Evolutionary conservation across 495 filamentous ascomycete species (phyloP), one percentile per base, ranked within the genome.

Genomic region (Podospora pseudoanserina): DNA sequence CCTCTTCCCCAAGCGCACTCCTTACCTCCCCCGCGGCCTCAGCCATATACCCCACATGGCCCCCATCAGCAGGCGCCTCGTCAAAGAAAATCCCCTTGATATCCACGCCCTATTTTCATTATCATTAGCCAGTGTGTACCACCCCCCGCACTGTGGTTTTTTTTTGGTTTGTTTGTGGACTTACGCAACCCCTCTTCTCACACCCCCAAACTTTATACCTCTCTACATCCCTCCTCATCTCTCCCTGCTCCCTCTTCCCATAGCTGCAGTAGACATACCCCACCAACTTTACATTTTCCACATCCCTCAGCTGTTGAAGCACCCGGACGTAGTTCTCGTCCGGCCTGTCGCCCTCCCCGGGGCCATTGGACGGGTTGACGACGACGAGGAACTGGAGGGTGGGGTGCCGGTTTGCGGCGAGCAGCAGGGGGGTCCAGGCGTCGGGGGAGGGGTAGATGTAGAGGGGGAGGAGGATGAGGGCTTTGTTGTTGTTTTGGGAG

Each of bases 191-290:
- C 9, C 39, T 16, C 23, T 58, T 26, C 55, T 19, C n/a, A 4
- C 55, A 7, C 5, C 9, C 55, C 55, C 64, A 71, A 7, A 13
- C 56, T 18, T 44, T 44, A 59, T 73, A 73, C 4, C 32, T 19
- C 11, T 66, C 78, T 19, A 74, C 69, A 11, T 88, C 86, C 49
- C 67, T 68, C 58, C 77, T 72, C 23, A 84, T 74, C 18, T 77
- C 66, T 18, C 69, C 76, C 11, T 81, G 67, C n/a, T 81, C 74
- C 27, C 85, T 78, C 28, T 77, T 72, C 7, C 81, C 80, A 65
- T 83, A 88, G 49, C 77, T 78, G 26, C 82, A 86, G 60, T 81
- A 78, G 54, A 88, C 82, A 71, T 88, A 88, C 15, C 86, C 86
- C 57, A 88, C 70, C 5, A 86, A 78, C 13, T 73, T 78, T 18